Evolutionary conservation across 345 rosid genomes (phyloP).

Genomic region (Geranium rotundifolium): DNA sequence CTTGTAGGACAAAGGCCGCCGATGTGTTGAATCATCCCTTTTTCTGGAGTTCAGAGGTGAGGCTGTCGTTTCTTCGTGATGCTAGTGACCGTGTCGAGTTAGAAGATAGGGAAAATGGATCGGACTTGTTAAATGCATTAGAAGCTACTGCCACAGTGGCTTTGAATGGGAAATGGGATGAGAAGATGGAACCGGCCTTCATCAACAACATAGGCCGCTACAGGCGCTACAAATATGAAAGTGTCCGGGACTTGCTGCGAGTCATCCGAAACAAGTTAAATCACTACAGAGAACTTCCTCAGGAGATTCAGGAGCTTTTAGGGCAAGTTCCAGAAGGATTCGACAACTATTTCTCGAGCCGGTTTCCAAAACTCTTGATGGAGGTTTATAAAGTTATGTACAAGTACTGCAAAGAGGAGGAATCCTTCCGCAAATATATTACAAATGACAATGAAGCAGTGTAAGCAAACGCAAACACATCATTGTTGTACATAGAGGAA

Average conservation of each 20-base stretch:
- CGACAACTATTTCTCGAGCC: constrained; percentile 50
- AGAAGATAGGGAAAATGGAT: constrained; percentile 56
- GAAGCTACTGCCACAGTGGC: constrained; percentile 56
- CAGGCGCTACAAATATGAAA: constrained; percentile 71
- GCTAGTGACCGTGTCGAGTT: constrained; percentile 77
- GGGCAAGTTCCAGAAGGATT: constrained; percentile 88
- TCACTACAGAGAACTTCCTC: constrained; percentile 84
- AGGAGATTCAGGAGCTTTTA: constrained; percentile 70
- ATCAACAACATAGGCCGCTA: constrained; percentile 59
- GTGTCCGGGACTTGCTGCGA: constrained; percentile 74
- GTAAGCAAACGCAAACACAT: not conserved
- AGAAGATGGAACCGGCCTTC: constrained; percentile 62
- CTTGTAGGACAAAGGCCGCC: constrained; percentile 49
- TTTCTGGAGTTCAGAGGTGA: constrained; percentile 76
- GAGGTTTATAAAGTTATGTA: constrained; percentile 64
- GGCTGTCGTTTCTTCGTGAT: constrained; percentile 77
- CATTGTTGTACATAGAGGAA: too few species aligned
- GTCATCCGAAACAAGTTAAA: constrained; percentile 78
- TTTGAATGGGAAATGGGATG: constrained; percentile 85
- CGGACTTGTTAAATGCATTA: constrained; percentile 50
- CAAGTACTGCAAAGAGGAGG: constrained; percentile 54
- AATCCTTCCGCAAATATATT: constrained; percentile 65
- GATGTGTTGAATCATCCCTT: constrained; percentile 78
- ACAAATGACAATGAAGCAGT: constrained; percentile 4
- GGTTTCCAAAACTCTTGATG: constrained; percentile 72